Percentiles rank a stretch among this genome's conserved stretches.
Conservation (phyloP, 2,329 filamentous ascomycete genomes). For the Akanthomyces dipterigenus region DNA sequence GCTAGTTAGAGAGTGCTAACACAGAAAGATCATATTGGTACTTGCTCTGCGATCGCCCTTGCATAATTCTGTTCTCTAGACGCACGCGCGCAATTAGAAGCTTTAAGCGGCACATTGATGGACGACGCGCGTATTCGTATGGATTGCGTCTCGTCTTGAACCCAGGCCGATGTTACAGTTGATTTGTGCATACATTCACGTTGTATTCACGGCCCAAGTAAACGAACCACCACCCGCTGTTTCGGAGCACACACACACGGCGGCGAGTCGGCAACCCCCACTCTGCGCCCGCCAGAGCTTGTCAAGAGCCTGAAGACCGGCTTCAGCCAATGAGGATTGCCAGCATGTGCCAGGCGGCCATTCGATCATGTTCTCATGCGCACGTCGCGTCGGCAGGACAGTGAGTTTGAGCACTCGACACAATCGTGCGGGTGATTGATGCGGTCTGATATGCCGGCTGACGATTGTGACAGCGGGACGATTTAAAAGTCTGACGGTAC, state of each 20-base stretch:
- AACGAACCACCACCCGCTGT: not conserved
- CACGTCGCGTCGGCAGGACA: not conserved
- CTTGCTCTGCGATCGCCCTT: too few relatives aligned
- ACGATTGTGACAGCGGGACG: not conserved
- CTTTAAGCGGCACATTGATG: not conserved
- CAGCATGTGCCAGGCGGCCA: too few relatives aligned
- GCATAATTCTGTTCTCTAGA: too few relatives aligned
- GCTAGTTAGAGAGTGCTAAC: too few relatives aligned
- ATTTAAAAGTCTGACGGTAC: not conserved
- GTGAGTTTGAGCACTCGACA: not conserved
- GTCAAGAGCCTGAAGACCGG: slow-evolving; percentile 25
- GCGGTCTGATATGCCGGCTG: not conserved
- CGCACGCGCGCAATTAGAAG: too few relatives aligned
- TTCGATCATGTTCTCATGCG: not conserved
- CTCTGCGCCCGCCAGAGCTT: slow-evolving; percentile 17
- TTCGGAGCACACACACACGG: not conserved
- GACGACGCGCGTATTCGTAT: not conserved
- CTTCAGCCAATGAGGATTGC: not conserved
- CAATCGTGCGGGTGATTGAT: not conserved
- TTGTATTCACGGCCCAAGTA: not conserved
- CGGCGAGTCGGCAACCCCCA: not conserved
- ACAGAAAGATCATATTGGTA: too few relatives aligned
- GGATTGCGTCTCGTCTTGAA: too few relatives aligned
- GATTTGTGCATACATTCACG: not conserved
- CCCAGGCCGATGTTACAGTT: too few relatives aligned